Base-by-base conservation (phyloP, 768 basidiomycete genomes). In the Tulasnella sp. region DNA sequence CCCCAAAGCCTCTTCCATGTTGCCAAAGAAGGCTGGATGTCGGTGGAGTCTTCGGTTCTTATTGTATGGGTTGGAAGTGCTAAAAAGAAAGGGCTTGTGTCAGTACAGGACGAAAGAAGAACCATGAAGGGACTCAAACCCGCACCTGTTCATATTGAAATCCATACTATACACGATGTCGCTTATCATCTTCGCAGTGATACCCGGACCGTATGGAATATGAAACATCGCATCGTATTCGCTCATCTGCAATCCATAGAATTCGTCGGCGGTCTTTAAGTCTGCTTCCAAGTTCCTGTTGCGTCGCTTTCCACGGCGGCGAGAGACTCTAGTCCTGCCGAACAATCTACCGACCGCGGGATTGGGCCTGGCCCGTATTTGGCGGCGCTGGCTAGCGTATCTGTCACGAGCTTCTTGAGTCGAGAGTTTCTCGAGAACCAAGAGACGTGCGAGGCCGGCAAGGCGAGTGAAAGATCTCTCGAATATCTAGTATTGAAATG, bases 1-100 rank as follows among this genome's bases (percentile, higher is more conserved):
- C 80, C 89, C 89, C 27, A 91, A 78, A 74, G 88, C 89, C 79
- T 92, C 90, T 74, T 86, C 82, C 82, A 89, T 87, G 0, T 87
- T 89, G 6, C 91, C 91, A 80, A 91, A 91, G 84, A 90, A 91
- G 0, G 90, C 90, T 14, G 89, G 88, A 81, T 92, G 90, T 40
- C 90, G 89, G 85, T 92, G 91, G 3, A 92, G 86, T 2, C 88
- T 85, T 16, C 90, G 86, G 18, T 86, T 87, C 81, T 91, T 89
- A 84, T 91, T 91, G 85, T 90, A 90, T 1, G 90, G 90, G 77
- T 91, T 91, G 83, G 87, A 92, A 1, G 89, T 89, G 3, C 90
- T 89, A 79, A 1, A 48, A 39, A 42, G 21, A 21, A 27, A 10
- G 2, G 19, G n/a, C 7, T 46, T 1, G 36, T n/a, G 19, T 42